phyloP scores from a whole-genome alignment of 768 basidiomycete genomes.

The Lactarius sanguifluus region DNA sequence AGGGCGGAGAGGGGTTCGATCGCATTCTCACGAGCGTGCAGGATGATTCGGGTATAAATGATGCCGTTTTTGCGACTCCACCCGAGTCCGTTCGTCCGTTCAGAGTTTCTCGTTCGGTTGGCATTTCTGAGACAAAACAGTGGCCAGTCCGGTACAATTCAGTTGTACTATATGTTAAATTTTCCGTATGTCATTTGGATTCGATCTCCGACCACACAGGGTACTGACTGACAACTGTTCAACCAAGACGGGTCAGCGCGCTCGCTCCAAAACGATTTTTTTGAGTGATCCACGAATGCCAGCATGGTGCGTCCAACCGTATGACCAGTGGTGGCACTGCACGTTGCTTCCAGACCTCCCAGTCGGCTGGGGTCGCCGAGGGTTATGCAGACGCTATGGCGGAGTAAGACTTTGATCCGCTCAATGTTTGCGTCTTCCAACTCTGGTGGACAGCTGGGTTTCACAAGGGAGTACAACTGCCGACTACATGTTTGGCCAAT shows the following conservation, averaged over 20 bases:
- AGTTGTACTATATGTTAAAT: slow-evolving; percentile 40
- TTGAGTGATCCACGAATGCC: slow-evolving; percentile 49
- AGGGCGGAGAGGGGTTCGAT: slow-evolving; percentile 41
- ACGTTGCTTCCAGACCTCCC: slow-evolving; percentile 59
- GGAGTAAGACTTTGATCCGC: slow-evolving; percentile 23
- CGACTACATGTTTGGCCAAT: slow-evolving; percentile 47
- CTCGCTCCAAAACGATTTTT: slow-evolving; percentile 64
- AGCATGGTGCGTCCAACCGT: slow-evolving; percentile 35
- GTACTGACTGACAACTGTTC: slow-evolving; percentile 11
- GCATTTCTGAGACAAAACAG: slow-evolving; percentile 9
- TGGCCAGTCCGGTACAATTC: slow-evolving; percentile 45
- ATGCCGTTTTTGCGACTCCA: slow-evolving; percentile 46
- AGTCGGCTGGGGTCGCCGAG: slow-evolving; percentile 55
- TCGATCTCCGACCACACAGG: neutral
- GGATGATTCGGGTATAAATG: slow-evolving; percentile 45
- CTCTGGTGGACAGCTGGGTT: slow-evolving; percentile 33
- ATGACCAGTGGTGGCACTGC: slow-evolving; percentile 50
- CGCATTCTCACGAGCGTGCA: slow-evolving; percentile 53
- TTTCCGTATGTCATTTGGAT: slow-evolving; percentile 32
- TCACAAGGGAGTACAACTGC: slow-evolving; percentile 40
- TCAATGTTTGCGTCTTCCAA: slow-evolving; percentile 12
- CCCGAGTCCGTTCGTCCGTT: slow-evolving; percentile 40
- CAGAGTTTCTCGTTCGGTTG: neutral
- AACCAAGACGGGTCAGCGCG: slow-evolving; percentile 64
- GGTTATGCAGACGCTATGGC: slow-evolving; percentile 37